These are phyloP conservation scores for Geoglossum cookeanum DNA, from an alignment of 2,329 filamentous ascomycete species.

Conservation along the genomic window DNA sequence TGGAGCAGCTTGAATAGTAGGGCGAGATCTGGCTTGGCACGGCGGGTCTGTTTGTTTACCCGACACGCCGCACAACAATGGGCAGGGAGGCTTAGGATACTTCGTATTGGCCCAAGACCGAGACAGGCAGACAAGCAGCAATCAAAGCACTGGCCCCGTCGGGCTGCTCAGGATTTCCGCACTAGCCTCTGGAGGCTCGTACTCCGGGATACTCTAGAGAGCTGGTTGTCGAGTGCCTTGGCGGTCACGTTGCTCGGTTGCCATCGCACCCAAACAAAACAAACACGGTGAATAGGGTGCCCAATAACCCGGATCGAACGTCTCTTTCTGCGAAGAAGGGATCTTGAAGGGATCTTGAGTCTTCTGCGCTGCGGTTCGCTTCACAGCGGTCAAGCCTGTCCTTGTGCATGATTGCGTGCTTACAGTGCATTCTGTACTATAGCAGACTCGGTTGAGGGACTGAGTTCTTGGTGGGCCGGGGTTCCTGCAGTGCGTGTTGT, in stretches of 20 bases:
- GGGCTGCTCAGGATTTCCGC: no score
- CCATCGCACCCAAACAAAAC: neutral
- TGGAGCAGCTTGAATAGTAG: neutral
- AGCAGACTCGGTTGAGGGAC: neutral
- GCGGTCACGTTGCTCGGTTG: neutral
- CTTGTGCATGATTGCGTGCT: neutral
- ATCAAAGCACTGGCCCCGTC: no score
- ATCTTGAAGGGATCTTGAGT: neutral
- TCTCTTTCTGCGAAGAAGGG: neutral
- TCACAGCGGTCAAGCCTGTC: neutral
- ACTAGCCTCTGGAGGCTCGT: no score
- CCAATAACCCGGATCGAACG: neutral
- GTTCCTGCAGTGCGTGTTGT: constrained; percentile 1
- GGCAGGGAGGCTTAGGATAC: no score
- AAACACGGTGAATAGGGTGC: neutral
- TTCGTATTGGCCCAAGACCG: no score
- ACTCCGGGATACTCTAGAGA: no score
- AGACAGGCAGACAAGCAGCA: no score
- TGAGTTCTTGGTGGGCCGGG: neutral
- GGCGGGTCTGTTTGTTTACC: neutral
- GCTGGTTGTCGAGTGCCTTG: no score
- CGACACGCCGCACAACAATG: no score
- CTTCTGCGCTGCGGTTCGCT: no score
- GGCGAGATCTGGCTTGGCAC: neutral
- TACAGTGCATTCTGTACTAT: neutral